Evolutionary conservation across 208 protist species (phyloP).

Genomic region (Acanthamoeba lenticulata): DNA sequence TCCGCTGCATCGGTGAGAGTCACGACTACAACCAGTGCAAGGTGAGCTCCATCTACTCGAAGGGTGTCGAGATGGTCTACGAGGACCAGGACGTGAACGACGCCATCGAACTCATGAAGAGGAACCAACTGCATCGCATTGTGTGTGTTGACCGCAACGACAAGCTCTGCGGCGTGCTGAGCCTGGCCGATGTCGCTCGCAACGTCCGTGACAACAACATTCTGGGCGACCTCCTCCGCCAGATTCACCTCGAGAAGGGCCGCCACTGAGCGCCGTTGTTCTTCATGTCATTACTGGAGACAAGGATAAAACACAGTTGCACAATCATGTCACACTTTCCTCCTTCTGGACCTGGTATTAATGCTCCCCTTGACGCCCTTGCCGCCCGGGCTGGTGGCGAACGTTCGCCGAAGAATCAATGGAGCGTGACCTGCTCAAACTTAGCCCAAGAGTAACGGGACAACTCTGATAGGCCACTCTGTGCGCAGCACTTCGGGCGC

Average conservation of each 20-base stretch:
- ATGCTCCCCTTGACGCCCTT: no score
- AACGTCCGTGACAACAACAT: not conserved
- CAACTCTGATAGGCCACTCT: no score
- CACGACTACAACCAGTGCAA: conserved; percentile 34
- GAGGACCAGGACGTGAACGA: not conserved
- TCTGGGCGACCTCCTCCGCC: not conserved
- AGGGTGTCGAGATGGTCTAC: not conserved
- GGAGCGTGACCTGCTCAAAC: no score
- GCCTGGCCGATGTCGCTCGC: not conserved
- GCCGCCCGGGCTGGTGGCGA: no score
- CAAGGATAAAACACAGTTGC: no score
- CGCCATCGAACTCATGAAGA: not conserved
- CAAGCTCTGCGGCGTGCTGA: not conserved
- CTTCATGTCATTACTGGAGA: no score
- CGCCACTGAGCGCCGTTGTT: no score
- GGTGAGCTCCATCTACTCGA: not conserved
- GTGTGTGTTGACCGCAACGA: conserved; percentile 3
- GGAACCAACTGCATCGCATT: not conserved
- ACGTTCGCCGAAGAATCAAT: no score
- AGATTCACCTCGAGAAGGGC: not conserved
- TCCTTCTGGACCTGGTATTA: no score
- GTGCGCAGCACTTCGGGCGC: no score
- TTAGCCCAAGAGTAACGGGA: no score
- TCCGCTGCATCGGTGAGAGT: not conserved
- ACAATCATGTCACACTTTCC: no score